Evolutionary conservation across 1,284 basidiomycete genomes (phyloP), one percentile per base, ranked within the genome.

Genomic region (Sporisorium iseilematis-ciliati): DNA sequence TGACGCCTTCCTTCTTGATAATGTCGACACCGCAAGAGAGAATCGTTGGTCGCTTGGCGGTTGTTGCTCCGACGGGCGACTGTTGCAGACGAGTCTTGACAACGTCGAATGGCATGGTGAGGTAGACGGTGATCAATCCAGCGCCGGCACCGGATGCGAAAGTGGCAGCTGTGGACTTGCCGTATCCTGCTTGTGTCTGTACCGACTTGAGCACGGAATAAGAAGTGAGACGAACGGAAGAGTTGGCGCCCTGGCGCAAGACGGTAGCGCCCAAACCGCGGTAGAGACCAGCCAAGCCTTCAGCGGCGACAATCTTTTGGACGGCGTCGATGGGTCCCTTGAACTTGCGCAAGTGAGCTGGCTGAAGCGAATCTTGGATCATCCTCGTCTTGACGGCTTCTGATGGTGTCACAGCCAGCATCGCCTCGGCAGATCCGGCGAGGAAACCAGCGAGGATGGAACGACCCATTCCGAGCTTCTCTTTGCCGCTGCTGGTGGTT

Each of bases 351-450:
- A 91, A 90, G 1, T 95, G 94, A 67, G 90, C 88, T 0, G 92
- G 89, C 29, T 91, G 90, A 84, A 94, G 93, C 7, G 93, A 91
- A 81, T 97, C 95, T 82, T 95, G 94, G 66, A 98, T 95, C 73
- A 97, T 90, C 84, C 97, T 96, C 14, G 95, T 98, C 94, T 98
- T 98, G 88, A 98, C 96, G 0, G 95, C 97, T 86, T 98, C 95
- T 12, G 93, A 95, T 1, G 95, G 95, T 0, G 95, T 97, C 4
- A 97, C 95, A 0, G 95, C 95, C 60, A 97, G 90, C 23, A 97
- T 85, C 1, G 95, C 95, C 86, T 98, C 95, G 82, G 89, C 91
- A 90, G 95, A 91, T 11, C 95, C 95, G 1, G 95, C 95, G 49
- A 94, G 93, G 5, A 98, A 88, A 43, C 95, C 95, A 60, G 95